phyloP scores from a whole-genome alignment of 495 filamentous ascomycete species.

The Aspergillus ellipticus region DNA sequence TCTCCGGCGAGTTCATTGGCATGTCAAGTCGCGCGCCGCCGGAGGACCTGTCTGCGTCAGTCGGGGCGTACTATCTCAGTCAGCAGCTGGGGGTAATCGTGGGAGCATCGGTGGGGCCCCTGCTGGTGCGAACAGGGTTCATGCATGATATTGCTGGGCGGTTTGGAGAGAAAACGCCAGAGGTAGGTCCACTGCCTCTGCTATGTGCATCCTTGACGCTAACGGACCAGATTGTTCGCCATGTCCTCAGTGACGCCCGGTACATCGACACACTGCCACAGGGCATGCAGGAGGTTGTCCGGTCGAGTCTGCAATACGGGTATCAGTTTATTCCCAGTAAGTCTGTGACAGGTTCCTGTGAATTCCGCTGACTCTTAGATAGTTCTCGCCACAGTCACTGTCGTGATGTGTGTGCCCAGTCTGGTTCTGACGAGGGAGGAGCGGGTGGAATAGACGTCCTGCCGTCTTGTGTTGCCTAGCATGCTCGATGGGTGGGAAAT shows the following conservation, averaged over 20 bases:
- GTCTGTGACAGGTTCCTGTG: neutral
- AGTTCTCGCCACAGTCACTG: neutral
- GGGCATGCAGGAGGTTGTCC: neutral
- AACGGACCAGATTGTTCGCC: neutral
- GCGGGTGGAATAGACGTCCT: neutral
- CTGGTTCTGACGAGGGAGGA: neutral
- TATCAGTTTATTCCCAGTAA: conserved; percentile 8
- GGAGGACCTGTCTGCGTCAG: neutral
- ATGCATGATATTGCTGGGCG: neutral
- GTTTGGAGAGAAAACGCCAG: neutral
- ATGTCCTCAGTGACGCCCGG: neutral
- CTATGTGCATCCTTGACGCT: neutral
- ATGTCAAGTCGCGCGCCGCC: neutral
- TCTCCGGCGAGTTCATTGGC: conserved; percentile 9
- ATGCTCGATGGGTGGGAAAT: neutral
- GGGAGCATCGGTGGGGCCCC: neutral
- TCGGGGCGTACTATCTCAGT: conserved; percentile 7
- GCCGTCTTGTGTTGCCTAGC: neutral
- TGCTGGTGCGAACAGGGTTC: conserved; percentile 1
- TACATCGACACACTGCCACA: neutral
- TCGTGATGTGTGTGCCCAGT: neutral
- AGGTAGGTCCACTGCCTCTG: neutral
- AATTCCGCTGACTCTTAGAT: neutral
- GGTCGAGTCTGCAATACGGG: neutral
- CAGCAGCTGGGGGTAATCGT: conserved; percentile 5